Percentiles rank a stretch among this genome's conserved stretches.
Evolutionary conservation across 768 basidiomycete genomes (phyloP).

Genomic region (Tylopilus cervinicoccineus): DNA sequence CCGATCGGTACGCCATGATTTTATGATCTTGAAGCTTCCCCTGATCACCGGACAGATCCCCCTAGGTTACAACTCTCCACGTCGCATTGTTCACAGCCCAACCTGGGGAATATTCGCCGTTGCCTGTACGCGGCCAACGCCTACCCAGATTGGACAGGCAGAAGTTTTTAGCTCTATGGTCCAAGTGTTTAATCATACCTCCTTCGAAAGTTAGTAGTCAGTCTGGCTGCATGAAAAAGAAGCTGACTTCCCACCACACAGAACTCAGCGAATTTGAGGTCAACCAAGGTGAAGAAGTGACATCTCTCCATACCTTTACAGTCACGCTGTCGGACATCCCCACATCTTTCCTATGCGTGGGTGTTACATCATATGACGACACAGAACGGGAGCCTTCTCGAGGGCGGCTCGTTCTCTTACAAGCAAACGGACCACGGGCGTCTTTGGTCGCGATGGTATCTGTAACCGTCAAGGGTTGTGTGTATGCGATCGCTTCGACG

Average conservation of each 20-base stretch:
- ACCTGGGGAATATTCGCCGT: constrained; percentile 59
- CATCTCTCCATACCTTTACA: constrained; percentile 41
- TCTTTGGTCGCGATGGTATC: constrained; percentile 37
- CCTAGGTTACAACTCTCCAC: constrained; percentile 70
- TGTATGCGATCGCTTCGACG: constrained; percentile 56
- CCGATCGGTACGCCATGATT: constrained; percentile 50
- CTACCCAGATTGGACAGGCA: constrained; percentile 49
- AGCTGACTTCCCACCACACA: constrained; percentile 7
- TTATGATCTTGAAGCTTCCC: background rate
- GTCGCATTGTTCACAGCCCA: constrained; percentile 58
- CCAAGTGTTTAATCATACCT: constrained; percentile 59
- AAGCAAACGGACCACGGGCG: constrained; percentile 21
- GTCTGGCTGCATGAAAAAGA: background rate
- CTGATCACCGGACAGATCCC: constrained; percentile 45
- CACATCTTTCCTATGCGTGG: constrained; percentile 47
- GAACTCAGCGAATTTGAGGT: constrained; percentile 30
- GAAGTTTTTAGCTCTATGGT: constrained; percentile 52
- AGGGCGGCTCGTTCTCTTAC: constrained; percentile 63
- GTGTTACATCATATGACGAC: constrained; percentile 39
- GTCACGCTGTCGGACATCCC: constrained; percentile 26
- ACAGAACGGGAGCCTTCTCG: constrained; percentile 47
- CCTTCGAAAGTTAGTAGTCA: constrained; percentile 55
- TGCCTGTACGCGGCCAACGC: constrained; percentile 51
- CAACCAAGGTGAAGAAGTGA: constrained; percentile 57
- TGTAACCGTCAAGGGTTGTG: constrained; percentile 54